Evolutionary conservation across 1,284 basidiomycete genomes (phyloP), one percentile per base, ranked within the genome.

Genomic region (Lignosus rhinocerotis): DNA sequence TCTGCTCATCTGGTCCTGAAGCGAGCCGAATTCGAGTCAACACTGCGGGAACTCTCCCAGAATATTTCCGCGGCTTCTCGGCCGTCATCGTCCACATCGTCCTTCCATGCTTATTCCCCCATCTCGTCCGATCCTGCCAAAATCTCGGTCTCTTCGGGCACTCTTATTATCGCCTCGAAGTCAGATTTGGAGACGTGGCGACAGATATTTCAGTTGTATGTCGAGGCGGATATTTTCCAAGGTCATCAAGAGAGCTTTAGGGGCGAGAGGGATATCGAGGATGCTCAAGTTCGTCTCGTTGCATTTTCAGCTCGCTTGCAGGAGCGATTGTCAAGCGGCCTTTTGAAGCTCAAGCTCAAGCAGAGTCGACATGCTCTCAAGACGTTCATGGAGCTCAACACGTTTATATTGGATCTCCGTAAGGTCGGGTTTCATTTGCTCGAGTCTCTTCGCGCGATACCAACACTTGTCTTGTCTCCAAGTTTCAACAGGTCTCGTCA

Each of bases 161-260:
- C 67, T 39, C 33, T 65, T 38, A 64, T 57, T 59, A 55, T 42
- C 42, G 33, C 63, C 55, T 56, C 68, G 9, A 80, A 80, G 65
- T 79, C 80, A 21, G 96, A 98, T 68, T 75, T 98, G n/a, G 95
- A 94, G 69, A 84, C 86, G 3, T 98, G 96, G 96, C 79, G 96
- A 33, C 88, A 94, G 73, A 90, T 98, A 34, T 97, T 98, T 69
- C 84, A 87, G 50, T 75, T 96, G 2, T 98, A 96, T 76, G 79
- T 93, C 52, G 94, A 98, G 66, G 77, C 86, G 1, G 90, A 96
- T 68, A 87, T 98, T 6, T 98, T 97, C 67, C 94, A 96, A 71
- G 85, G 84, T 46, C 75, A 86, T 32, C 75, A 80, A n/a, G 95
- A 97, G 71, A 74, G 81, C 2, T 80, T 82, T 59, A 75, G 88